A percentile compares a stretch with the other conserved stretches of the same genome.
phyloP scores from a whole-genome alignment of 192 early-diverging fungal genomes.

The Backusella australiensis region DNA sequence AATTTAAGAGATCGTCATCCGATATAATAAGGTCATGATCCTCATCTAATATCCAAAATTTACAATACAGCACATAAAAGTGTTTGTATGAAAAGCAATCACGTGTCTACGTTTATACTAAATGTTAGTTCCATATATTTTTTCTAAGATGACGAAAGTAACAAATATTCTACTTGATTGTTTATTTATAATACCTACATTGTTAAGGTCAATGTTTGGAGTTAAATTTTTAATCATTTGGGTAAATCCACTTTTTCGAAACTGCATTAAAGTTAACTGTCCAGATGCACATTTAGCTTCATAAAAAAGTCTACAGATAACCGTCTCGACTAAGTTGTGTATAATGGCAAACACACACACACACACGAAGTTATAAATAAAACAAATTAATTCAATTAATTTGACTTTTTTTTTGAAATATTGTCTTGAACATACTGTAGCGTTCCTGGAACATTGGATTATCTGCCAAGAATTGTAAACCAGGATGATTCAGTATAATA shows the following conservation, averaged over 20 bases:
- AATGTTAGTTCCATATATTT: neutral
- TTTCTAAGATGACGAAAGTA: neutral
- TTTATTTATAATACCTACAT: slow-evolving; percentile 36
- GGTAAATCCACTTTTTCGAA: slow-evolving; percentile 62
- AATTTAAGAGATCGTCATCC: slow-evolving; percentile 64
- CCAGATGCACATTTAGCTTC: slow-evolving; percentile 62
- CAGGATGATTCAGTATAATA: slow-evolving; percentile 84
- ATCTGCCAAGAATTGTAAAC: slow-evolving; percentile 78
- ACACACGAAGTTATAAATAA: neutral
- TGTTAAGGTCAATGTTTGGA: slow-evolving; percentile 68
- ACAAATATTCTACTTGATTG: neutral
- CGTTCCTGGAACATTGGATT: slow-evolving; percentile 82
- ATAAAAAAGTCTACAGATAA: slow-evolving; percentile 87
- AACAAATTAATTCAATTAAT: neutral
- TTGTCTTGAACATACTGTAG: slow-evolving; percentile 57
- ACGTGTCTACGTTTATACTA: slow-evolving; percentile 54
- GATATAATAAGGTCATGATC: slow-evolving; percentile 85
- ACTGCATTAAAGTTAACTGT: slow-evolving; percentile 75
- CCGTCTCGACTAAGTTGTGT: slow-evolving; percentile 68
- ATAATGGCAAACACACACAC: neutral
- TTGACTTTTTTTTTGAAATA: no score
- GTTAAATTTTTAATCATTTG: slow-evolving; percentile 65
- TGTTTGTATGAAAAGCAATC: slow-evolving; percentile 96
- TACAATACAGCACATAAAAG: slow-evolving; percentile 97
- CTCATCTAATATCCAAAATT: slow-evolving; percentile 92